Evolutionary conservation across 2,329 filamentous ascomycete species (phyloP), one percentile per base, ranked within the genome.

Genomic region (Zymoseptoria brevis): DNA sequence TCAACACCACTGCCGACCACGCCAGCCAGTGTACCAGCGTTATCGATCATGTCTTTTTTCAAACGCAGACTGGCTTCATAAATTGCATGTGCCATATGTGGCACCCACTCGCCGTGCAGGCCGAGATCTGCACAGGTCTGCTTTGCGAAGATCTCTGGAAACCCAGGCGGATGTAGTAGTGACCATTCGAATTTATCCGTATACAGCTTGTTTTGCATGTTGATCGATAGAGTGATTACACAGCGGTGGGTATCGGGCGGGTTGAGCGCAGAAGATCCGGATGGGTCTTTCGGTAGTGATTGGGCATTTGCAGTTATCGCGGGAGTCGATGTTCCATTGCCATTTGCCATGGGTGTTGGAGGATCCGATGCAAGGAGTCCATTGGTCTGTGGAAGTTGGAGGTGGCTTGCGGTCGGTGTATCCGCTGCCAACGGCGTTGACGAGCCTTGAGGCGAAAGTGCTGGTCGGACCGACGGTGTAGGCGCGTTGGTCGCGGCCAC

Each of bases 131-230:
- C 89, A 72, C 94, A 97, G 0, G 94, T 97, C 64, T 90, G 85
- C 71, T 90, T 90, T 35, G 94, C 92, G 73, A 97, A 97, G 11
- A 87, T 85, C 73, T 99, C 93, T 0, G 94, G 90, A 50, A 93
- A 91, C 21, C 93, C 93, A 1, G 91, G 88, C 2, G 92, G 91
- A 69, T 97, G 92, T 19, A 96, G 80, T 19, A 99, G 79, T 4
- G 93, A 97, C 93, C 93, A 97, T 73, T 97, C 93, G 64, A 99
- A 97, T 71, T 92, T 96, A 79, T 99, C 94, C 3, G 90, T 95
- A 74, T 96, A 97, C 11, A 97, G 82, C 67, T 89, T 87, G 58
- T 95, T 96, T 56, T 91, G 87, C 21, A 97, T 81, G 70, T 96
- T 96, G 69, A 99, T 89, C 71, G 89, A 96, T 51, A 99, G 79